Evolutionary conservation across 495 filamentous ascomycete species (phyloP).

Genomic region (Staphylotrichum tortipilum): DNA sequence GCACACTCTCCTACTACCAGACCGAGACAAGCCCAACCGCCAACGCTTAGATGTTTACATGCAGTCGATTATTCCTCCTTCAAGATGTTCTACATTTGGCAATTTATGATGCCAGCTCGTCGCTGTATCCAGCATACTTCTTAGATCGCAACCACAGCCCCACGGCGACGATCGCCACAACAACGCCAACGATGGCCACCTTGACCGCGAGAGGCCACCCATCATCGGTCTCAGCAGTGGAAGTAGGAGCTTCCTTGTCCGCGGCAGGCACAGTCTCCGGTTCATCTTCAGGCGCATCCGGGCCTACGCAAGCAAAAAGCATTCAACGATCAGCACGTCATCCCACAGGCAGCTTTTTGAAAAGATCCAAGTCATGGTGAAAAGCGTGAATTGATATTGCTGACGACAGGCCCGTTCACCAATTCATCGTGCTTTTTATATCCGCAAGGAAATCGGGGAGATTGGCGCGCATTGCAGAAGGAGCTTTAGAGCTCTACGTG

Average conservation of each 20-base stretch:
- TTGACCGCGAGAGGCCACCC: conserved; percentile 29
- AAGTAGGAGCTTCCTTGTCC: background rate
- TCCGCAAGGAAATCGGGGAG: background rate
- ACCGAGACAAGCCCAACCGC: too few relatives aligned
- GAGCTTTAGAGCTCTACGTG: conserved; percentile 77
- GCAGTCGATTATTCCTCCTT: too few relatives aligned
- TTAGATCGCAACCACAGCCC: conserved; percentile 31
- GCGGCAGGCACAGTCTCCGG: background rate
- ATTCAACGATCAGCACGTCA: conserved; percentile 9
- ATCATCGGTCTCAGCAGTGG: conserved; percentile 10
- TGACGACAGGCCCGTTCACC: background rate
- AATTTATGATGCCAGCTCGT: background rate
- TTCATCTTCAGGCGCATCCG: conserved; percentile 1
- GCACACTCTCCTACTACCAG: too few relatives aligned
- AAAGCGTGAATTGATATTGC: background rate
- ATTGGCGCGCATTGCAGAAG: conserved; percentile 8
- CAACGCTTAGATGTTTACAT: too few relatives aligned
- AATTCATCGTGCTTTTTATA: conserved; percentile 7
- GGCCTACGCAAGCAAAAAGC: conserved; percentile 3
- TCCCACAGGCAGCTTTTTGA: background rate
- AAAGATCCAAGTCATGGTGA: background rate
- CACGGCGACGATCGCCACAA: conserved; percentile 26
- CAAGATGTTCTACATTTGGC: background rate
- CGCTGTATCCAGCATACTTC: too few relatives aligned
- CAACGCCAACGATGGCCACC: conserved; percentile 31